Conservation (phyloP, 176 grass and related monocot species). For the Oryza australiensis region DNA sequence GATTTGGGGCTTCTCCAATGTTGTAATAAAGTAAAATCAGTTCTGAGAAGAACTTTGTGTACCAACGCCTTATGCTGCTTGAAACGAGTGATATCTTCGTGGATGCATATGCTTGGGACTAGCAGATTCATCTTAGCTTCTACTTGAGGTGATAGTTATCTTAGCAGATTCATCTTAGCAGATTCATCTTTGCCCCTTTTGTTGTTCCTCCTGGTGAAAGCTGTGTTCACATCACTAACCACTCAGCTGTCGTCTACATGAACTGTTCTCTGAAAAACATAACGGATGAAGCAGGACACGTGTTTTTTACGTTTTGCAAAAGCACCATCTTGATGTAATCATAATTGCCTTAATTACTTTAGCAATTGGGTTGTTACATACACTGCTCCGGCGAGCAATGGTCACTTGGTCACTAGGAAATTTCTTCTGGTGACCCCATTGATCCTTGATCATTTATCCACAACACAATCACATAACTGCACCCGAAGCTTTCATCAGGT, state of each 20-base stretch:
- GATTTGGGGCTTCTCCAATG: not conserved
- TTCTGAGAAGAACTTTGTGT: constrained; percentile 31
- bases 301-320: not conserved
- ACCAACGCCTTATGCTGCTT: not conserved
- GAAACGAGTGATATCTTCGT: not conserved
- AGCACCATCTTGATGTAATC: not conserved
- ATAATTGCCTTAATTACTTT: not conserved
- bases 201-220: no score
- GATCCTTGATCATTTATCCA: constrained; percentile 27
- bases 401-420: constrained; percentile 14
- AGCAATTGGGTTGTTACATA: constrained; percentile 31
- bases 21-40: constrained; percentile 10
- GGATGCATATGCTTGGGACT: not conserved
- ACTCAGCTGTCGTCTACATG: not conserved
- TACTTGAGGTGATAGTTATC: no score
- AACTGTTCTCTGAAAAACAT: not conserved
- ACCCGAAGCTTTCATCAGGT: constrained; percentile 27
- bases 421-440: constrained; percentile 10
- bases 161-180: not conserved
- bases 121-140: not conserved
- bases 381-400: constrained; percentile 22
- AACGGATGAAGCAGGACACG: not conserved
- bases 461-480: constrained; percentile 28
- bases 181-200: not conserved
- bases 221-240: no score